Percentiles rank a stretch among this genome's conserved stretches.
Evolutionary conservation across 345 rosid genomes (phyloP).

Genomic region (Clausena lansium): DNA sequence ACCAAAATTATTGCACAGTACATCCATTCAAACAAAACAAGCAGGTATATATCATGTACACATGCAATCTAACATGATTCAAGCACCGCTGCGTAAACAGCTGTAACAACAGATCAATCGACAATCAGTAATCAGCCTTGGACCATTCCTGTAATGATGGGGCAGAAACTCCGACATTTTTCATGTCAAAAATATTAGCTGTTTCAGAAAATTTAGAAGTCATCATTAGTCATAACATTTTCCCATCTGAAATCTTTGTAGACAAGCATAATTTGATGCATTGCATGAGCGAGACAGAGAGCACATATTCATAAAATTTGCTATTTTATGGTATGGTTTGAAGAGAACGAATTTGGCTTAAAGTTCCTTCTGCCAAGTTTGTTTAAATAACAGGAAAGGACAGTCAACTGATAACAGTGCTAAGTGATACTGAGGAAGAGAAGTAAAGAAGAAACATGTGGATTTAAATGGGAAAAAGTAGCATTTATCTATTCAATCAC

Average conservation of each 20-base stretch:
- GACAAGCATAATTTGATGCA: not conserved
- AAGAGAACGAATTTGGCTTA: not conserved
- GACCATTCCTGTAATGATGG: constrained; percentile 67
- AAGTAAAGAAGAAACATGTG: not conserved
- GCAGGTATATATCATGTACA: not conserved
- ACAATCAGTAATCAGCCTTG: constrained; percentile 28
- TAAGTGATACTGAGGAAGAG: not conserved
- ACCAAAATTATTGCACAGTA: not conserved
- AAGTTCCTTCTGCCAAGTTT: not conserved
- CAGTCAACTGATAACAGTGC: not conserved
- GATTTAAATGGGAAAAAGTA: not conserved
- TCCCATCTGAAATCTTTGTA: not conserved
- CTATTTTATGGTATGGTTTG: not conserved
- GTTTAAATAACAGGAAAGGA: not conserved
- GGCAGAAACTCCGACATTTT: constrained; percentile 62
- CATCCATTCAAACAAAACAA: not conserved
- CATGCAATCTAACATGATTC: not conserved
- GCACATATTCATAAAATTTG: not conserved
- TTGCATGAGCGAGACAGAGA: not conserved
- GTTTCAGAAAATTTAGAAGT: constrained; percentile 13
- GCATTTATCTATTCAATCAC: not conserved
- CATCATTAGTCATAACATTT: constrained; percentile 1
- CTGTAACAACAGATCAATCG: constrained; percentile 8
- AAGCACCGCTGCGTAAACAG: not conserved
- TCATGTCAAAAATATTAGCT: constrained; percentile 82